Base-by-base conservation (phyloP, 352 stramenopile species). In the Saprolegnia parasitica region DNA sequence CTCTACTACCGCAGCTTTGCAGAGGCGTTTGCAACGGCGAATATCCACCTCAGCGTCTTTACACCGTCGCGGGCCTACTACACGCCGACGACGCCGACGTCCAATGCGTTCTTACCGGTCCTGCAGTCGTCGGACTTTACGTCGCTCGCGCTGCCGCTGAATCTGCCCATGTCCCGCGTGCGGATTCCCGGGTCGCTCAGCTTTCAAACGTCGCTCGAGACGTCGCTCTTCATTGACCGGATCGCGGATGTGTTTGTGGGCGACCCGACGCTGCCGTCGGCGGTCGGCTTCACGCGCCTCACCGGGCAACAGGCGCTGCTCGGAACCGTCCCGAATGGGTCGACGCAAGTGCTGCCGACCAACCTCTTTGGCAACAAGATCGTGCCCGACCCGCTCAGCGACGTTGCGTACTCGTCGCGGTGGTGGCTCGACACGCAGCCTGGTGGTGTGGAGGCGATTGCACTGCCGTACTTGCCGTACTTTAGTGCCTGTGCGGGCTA, bases 401-500 rank as follows among this genome's bases (percentile, higher is more conserved):
- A 46, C 8, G 75, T 89, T 3, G 52, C 78, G 35, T 77, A 78
- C 20, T 81, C 78, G 2, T 77, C 89, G 50, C 77, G 76, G 18
- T 93, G 85, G 85, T 97, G 91, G 91, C 54, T 62, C n/a, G 74
- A 74, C 21, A 76, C 88, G 15, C 80, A 96, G 39, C 71, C 92
- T 0, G 75, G 78, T 16, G 84, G 74, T 0, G 67, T 75, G 4
- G 73, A 80, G 1, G 96, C 92, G 56, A 72, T 98, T n/a, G 85
- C 80, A 6, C 76, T 98, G 23, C 90, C 96, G 1, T 99, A 98
- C 71, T 76, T 99, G 49, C 96, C 96, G 0, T 99, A 96, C 74
- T 97, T 99, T 50, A 98, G 89, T n/a, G 96, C 94, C 40, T 99
- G 96, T 66, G 80, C 93, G 18, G 95, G 91, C 8, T 98, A 96